These are phyloP conservation scores for Rubus idaeus DNA, from an alignment of 306 rosid genomes.

Conservation along the genomic window DNA sequence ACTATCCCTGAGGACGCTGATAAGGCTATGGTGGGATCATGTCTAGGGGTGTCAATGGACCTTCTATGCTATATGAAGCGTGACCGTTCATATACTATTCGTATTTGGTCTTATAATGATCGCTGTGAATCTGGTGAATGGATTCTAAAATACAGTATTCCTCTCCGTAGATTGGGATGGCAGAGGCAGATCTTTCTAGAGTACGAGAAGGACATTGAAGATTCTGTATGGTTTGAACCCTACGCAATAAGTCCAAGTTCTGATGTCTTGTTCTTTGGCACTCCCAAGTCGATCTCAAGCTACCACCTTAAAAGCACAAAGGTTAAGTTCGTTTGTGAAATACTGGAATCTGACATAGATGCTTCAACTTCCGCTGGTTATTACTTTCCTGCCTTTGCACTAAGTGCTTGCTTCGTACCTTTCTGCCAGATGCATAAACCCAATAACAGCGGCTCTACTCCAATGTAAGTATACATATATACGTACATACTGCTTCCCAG, in stretches of 20 bases:
- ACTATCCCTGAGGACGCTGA: neutral
- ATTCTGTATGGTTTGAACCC: neutral
- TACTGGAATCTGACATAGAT: no score
- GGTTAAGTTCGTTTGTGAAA: no score
- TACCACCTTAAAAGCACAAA: neutral
- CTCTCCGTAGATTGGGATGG: no score
- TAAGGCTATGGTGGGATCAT: neutral
- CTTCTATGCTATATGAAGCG: neutral
- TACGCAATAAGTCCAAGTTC: neutral
- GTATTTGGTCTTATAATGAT: neutral
- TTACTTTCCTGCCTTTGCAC: neutral
- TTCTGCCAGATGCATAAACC: no score
- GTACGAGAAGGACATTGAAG: no score
- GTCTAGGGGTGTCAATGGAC: neutral
- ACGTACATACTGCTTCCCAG: no score
- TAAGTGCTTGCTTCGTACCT: neutral
- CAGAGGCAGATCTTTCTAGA: no score
- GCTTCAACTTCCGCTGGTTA: neutral
- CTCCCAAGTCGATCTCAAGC: neutral
- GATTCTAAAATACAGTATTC: neutral
- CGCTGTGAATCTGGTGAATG: neutral
- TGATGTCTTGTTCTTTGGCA: neutral
- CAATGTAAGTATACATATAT: neutral
- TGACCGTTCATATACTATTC: neutral
- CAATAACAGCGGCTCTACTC: no score